Evolutionary conservation across 73 alveolate species (phyloP).

Genomic region (Tetrahymena thermophila): DNA sequence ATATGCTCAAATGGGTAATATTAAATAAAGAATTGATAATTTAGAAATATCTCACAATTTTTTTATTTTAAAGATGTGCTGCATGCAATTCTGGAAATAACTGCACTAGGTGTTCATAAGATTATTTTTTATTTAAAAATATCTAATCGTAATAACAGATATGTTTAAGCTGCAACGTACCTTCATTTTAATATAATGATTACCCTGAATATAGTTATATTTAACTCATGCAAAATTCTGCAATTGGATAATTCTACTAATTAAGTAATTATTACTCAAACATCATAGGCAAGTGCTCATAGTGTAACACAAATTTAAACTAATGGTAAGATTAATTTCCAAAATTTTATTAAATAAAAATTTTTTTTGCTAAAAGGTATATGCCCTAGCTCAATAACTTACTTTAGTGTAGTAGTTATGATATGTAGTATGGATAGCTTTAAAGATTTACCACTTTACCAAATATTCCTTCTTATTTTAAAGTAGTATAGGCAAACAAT

Average conservation of each 20-base stretch:
- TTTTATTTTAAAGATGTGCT: not conserved
- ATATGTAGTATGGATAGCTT: not conserved
- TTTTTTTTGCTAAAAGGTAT: not conserved
- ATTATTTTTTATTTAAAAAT: not conserved
- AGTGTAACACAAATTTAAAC: not conserved
- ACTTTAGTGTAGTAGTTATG: not conserved
- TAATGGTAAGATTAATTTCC: not conserved
- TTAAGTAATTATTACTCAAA: not conserved
- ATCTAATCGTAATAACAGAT: not conserved
- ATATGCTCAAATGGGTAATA: not conserved
- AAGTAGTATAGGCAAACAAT: not conserved
- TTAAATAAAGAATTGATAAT: not conserved
- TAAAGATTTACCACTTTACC: not conserved
- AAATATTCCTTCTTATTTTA: not conserved
- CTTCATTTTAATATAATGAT: not conserved
- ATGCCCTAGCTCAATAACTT: not conserved
- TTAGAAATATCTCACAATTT: not conserved
- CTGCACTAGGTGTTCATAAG: not conserved
- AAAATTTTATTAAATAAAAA: not conserved
- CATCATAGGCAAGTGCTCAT: not conserved
- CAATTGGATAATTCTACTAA: not conserved
- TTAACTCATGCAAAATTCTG: not conserved
- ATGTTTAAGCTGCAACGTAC: not conserved
- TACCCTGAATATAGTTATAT: not conserved
- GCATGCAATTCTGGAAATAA: not conserved